Conservation (phyloP, 805 yeast genomes). For the Spencermartinsiella europaea region DNA sequence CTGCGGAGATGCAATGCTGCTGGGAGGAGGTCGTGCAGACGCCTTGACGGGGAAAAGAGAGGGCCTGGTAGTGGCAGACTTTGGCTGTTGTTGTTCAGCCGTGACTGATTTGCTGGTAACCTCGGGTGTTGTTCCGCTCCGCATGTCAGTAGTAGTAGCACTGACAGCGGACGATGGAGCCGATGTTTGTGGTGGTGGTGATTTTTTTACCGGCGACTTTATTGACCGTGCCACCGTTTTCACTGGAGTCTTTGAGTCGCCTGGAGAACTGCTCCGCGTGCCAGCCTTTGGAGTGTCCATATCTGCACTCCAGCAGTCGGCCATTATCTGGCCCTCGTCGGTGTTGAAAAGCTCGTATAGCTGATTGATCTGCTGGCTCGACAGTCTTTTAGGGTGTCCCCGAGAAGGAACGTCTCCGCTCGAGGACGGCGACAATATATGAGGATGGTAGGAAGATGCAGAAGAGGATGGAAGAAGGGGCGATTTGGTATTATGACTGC, state of each 20-base stretch:
- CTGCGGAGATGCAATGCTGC: not conserved
- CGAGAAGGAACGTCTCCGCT: not conserved
- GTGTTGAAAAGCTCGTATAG: not conserved
- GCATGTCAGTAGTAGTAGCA: too few species aligned
- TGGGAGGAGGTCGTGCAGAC: not conserved
- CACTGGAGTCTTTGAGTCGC: not conserved
- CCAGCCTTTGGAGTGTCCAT: not conserved
- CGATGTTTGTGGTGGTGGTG: constrained; percentile 1
- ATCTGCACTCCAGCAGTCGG: not conserved
- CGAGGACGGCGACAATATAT: not conserved
- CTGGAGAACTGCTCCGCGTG: not conserved
- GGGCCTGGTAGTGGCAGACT: not conserved
- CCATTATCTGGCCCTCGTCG: not conserved
- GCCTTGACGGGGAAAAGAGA: not conserved
- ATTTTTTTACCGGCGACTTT: not conserved
- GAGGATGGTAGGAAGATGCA: not conserved
- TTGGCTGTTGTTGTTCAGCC: not conserved
- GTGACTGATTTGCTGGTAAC: not conserved
- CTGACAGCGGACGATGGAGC: not conserved
- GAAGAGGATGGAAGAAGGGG: too few species aligned
- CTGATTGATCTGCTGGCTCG: not conserved
- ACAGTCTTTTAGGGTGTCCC: not conserved
- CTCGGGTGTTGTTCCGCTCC: not conserved
- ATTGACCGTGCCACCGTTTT: not conserved
- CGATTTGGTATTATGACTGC: too few species aligned